A percentile compares a stretch with the other conserved stretches of the same genome.
Conservation (phyloP, 108 stramenopile species). For the Parietichytrium sp. region DNA sequence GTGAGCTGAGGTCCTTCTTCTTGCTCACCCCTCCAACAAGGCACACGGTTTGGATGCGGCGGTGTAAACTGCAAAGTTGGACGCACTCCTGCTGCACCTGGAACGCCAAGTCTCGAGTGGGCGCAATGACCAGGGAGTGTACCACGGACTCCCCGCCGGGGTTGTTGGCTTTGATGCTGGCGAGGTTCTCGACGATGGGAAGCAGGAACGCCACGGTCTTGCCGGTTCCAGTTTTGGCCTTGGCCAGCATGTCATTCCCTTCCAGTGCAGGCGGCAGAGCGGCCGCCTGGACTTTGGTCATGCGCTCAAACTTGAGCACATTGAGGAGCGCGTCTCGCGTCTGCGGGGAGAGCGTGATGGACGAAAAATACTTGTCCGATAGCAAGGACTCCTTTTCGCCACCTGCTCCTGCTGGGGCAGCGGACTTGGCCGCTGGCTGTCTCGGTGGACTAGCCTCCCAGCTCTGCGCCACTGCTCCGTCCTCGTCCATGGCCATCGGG, state of each 20-base stretch:
- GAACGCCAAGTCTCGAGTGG: conserved; percentile 85
- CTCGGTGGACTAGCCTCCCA: too few species aligned
- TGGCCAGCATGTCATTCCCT: conserved; percentile 79
- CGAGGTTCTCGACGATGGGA: conserved; percentile 66
- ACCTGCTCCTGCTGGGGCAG: too few species aligned
- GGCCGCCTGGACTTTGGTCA: conserved; percentile 86
- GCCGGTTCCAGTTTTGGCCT: conserved; percentile 89
- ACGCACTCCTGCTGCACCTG: conserved; percentile 79
- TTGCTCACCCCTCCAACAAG: conserved; percentile 81
- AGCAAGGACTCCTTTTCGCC: too few species aligned
- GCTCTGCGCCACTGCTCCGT: too few species aligned
- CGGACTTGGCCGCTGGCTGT: too few species aligned
- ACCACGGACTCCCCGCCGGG: conserved; percentile 35
- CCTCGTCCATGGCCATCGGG: too few species aligned
- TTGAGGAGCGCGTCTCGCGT: conserved; percentile 64
- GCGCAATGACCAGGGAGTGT: conserved; percentile 76
- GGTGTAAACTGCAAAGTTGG: conserved; percentile 55
- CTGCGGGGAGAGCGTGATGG: conserved; percentile 49
- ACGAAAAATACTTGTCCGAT: conserved; percentile 49
- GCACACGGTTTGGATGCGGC: conserved; percentile 50
- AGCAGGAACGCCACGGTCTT: conserved; percentile 78
- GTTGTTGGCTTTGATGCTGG: neutral
- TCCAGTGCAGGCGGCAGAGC: conserved; percentile 64
- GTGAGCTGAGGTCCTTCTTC: conserved; percentile 66
- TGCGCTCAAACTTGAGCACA: conserved; percentile 67